Evolutionary conservation across 129 eudicot species (phyloP), one percentile per base, ranked within the genome.

Genomic region (Calendula officinalis): DNA sequence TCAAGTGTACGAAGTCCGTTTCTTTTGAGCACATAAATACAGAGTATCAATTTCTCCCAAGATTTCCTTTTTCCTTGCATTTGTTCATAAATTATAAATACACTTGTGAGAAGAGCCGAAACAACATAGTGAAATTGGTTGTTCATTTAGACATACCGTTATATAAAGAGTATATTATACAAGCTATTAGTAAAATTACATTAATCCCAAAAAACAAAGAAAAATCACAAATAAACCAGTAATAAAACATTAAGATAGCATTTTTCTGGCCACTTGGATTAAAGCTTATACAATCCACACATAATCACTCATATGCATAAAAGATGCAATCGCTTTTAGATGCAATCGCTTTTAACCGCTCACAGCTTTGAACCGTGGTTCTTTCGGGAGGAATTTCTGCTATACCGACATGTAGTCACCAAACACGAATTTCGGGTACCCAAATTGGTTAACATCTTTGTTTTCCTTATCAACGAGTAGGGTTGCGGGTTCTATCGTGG

Each of bases 361-460:
- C 37, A 91, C 90, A 68, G 98, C 90, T 47, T 80, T 75, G 44
- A 91, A 91, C 77, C 98, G 82, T 15, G 98, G 98, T 67, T 91
- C 98, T 71, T 91, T 91, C 1, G 95, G 78, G 11, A 82, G 83
- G 72, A 91, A 91, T 90, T 91, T 91, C 52, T 87, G 98, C 59
- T 91, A 91, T 34, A 91, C 74, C 4, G 79, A 57, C 96, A 91
- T 91, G 48, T 91, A 91, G 38, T 91, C 96, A 42, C 90, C 90
- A 64, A 87, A 91, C 55, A 84, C 49, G 35, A 91, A 87, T 76
- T 80, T 78, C 0, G 98, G 98, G 60, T 91, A 91, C 35, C 51
- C 71, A 2, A 46, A 14, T 44, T 66, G 48, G 8, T 63, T 67
- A 39, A 35, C 60, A 46, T 71, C 72, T 41, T 49, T 48, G 57